These are phyloP conservation scores for Sonneratia caseolaris DNA, from an alignment of 345 rosid species.

Conservation along the genomic window DNA sequence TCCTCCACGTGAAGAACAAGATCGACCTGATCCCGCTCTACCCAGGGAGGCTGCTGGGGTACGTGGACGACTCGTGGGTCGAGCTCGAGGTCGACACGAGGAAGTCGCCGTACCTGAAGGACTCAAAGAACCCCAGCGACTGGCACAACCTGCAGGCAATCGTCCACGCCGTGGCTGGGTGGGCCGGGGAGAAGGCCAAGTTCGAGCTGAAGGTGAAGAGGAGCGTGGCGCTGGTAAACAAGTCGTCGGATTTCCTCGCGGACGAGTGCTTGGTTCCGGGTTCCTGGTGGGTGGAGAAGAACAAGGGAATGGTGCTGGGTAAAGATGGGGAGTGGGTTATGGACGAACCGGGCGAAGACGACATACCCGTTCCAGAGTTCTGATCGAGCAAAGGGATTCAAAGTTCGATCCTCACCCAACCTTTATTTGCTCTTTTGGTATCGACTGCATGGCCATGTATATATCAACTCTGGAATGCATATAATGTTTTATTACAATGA, in stretches of 20 bases:
- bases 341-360: constrained; percentile 47
- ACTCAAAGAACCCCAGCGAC: constrained; percentile 60
- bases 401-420: too few relatives aligned
- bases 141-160: constrained; percentile 93
- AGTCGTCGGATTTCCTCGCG: constrained; percentile 55
- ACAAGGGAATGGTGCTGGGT: constrained; percentile 55
- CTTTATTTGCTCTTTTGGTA: too few relatives aligned
- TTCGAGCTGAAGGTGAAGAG: constrained; percentile 65
- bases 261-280: constrained; percentile 67
- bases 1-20: constrained; percentile 56
- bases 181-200: constrained; percentile 62
- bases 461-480: too few relatives aligned
- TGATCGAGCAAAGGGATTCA: constrained; percentile 7
- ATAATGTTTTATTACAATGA: too few relatives aligned
- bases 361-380: constrained; percentile 51
- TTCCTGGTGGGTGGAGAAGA: constrained; percentile 88
- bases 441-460: too few relatives aligned
- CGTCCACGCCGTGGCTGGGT: constrained; percentile 71
- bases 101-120: constrained; percentile 57
- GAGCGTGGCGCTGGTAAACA: constrained; percentile 78
- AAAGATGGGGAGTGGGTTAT: constrained; percentile 59
- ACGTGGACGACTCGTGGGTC: constrained; percentile 26
- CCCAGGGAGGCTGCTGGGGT: constrained; percentile 57
- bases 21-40: constrained; percentile 68
- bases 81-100: constrained; percentile 61